Evolutionary conservation across 345 rosid species (phyloP).

Genomic region (Camelina sativa): DNA sequence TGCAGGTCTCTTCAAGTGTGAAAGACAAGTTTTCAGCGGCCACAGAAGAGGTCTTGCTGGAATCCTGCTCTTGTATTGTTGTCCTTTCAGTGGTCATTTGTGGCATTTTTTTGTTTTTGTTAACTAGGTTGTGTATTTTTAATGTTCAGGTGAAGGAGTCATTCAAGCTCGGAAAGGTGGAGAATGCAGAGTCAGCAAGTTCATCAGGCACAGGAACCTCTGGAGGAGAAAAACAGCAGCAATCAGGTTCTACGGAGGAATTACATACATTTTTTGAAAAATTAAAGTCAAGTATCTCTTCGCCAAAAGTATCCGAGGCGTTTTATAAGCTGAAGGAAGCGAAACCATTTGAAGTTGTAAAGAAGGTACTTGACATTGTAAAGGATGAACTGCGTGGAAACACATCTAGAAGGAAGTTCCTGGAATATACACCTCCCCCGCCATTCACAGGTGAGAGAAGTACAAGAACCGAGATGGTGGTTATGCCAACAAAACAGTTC

Average conservation of each 20-base stretch:
- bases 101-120: neutral
- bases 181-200: conserved; percentile 50
- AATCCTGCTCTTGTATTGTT: conserved; percentile 1
- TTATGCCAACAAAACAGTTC: conserved; percentile 64
- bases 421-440: conserved; percentile 71
- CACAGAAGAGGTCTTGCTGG: conserved; percentile 72
- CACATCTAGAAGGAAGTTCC: conserved; percentile 70
- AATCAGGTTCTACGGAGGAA: conserved; percentile 53
- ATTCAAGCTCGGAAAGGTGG: conserved; percentile 58
- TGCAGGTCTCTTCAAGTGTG: conserved; percentile 74
- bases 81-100: conserved; percentile 9
- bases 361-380: conserved; percentile 80
- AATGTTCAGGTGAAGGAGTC: conserved; percentile 72
- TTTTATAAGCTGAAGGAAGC: conserved; percentile 69
- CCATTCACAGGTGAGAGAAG: conserved; percentile 74
- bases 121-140: conserved; percentile 13
- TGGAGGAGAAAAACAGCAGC: conserved; percentile 51
- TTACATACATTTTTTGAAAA: conserved; percentile 67
- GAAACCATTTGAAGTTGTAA: conserved; percentile 73
- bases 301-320: conserved; percentile 68
- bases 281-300: conserved; percentile 62
- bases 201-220: conserved; percentile 50
- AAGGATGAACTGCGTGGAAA: conserved; percentile 79
- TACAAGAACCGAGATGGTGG: conserved; percentile 71
- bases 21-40: conserved; percentile 81